These are phyloP conservation scores for Guillardia theta DNA, from an alignment of 78 protist genomes.

Conservation along the genomic window DNA sequence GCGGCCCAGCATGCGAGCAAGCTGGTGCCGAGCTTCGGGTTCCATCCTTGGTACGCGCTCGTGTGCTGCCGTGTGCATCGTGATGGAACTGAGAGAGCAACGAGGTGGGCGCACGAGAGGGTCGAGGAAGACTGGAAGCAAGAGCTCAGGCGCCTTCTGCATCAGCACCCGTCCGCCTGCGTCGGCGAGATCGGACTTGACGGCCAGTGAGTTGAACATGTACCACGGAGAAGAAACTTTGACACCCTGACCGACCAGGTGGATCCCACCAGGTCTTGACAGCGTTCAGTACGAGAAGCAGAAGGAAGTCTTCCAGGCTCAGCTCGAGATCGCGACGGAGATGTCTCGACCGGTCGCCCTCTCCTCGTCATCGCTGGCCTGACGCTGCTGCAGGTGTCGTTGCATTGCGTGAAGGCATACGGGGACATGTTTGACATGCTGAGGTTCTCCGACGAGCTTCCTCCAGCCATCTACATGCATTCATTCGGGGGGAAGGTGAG, in stretches of 20 bases:
- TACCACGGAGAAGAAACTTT: not conserved
- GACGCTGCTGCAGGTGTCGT: not conserved
- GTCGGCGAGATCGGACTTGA: constrained; percentile 17
- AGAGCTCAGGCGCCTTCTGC: not conserved
- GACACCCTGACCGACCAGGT: not conserved
- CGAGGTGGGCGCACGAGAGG: constrained; percentile 1
- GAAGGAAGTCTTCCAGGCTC: not conserved
- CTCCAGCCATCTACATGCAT: constrained; percentile 24
- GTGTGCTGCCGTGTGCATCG: not conserved
- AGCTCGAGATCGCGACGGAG: not conserved
- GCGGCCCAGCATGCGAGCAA: not conserved
- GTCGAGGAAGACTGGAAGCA: not conserved
- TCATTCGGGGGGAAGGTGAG: not conserved
- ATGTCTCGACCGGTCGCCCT: not conserved
- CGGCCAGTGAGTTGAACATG: not conserved
- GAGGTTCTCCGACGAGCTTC: not conserved
- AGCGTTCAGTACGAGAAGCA: not conserved
- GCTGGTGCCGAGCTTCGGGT: not conserved
- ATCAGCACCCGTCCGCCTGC: not conserved
- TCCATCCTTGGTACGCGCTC: not conserved
- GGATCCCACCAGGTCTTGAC: not conserved
- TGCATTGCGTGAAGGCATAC: not conserved
- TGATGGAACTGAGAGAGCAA: not conserved
- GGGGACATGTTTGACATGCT: constrained; percentile 1
- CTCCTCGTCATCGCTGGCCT: not conserved